phyloP scores from a whole-genome alignment of 495 filamentous ascomycete species.

The Melanomma pulvis-pyrius region DNA sequence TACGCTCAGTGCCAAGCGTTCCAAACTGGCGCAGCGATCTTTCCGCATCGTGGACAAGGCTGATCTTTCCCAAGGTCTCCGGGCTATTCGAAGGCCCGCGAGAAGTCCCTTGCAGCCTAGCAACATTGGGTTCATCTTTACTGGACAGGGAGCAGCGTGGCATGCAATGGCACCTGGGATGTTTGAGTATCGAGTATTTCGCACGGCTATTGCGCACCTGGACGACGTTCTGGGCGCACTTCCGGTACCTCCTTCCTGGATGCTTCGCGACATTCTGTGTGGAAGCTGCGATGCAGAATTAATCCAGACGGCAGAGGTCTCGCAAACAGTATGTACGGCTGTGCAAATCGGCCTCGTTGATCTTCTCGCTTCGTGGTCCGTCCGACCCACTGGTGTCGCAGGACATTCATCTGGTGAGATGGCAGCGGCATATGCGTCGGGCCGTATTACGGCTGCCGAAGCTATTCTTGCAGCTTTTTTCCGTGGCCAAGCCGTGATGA shows the following conservation, averaged over 20 bases:
- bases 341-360: slow-evolving; percentile 28
- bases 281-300: neutral
- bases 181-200: slow-evolving; percentile 18
- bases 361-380: slow-evolving; percentile 10
- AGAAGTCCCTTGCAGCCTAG: neutral
- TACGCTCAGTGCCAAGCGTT: slow-evolving; percentile 7
- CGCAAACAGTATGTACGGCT: slow-evolving; percentile 29
- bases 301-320: slow-evolving; percentile 12
- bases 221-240: slow-evolving; percentile 7
- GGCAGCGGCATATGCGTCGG: slow-evolving; percentile 25
- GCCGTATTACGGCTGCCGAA: slow-evolving; percentile 8
- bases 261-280: slow-evolving; percentile 3
- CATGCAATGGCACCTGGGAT: slow-evolving; percentile 10
- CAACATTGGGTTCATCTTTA: slow-evolving; percentile 33
- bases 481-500: neutral
- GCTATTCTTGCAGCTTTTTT: slow-evolving; percentile 23
- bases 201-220: neutral
- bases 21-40: neutral
- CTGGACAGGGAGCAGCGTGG: slow-evolving; percentile 39
- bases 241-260: slow-evolving; percentile 2
- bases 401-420: slow-evolving; percentile 35
- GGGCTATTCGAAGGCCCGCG: neutral
- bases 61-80: neutral
- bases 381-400: neutral
- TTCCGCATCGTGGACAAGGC: slow-evolving; percentile 8